Percentiles rank a stretch among this genome's conserved stretches.
phyloP scores from a whole-genome alignment of 2,329 filamentous ascomycete species.

The Pestalotiopsis sp. region DNA sequence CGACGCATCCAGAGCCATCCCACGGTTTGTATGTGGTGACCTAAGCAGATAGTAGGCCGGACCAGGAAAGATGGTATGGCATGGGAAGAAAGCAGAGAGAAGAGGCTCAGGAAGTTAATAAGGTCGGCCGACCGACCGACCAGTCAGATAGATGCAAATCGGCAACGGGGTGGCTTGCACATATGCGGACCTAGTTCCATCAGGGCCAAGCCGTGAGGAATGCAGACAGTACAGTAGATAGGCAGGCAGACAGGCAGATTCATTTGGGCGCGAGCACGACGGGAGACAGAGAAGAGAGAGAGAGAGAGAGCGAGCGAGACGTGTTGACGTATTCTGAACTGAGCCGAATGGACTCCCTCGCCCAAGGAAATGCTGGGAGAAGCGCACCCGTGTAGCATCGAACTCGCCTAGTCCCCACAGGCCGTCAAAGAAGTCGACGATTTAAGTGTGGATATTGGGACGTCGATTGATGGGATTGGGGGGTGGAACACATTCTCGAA shows the following conservation, averaged over 20 bases:
- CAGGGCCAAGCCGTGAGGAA: neutral
- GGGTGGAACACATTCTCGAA: neutral
- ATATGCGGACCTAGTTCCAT: neutral
- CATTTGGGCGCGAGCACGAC: neutral
- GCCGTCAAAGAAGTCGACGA: slow-evolving; percentile 1
- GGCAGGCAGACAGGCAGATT: neutral
- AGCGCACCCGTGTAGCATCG: slow-evolving; percentile 10
- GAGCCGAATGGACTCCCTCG: neutral
- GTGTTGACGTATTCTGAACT: neutral
- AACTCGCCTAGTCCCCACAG: slow-evolving; percentile 6
- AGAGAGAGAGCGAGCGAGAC: neutral
- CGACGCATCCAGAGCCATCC: slow-evolving; percentile 12
- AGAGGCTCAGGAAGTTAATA: slow-evolving; percentile 2
- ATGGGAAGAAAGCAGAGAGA: neutral
- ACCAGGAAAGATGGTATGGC: neutral
- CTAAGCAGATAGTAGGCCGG: neutral
- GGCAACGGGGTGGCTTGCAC: slow-evolving; percentile 7
- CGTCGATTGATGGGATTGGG: slow-evolving; percentile 7
- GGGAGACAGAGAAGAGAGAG: neutral
- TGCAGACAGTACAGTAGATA: neutral
- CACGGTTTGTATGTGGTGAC: neutral
- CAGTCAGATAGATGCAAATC: slow-evolving; percentile 1
- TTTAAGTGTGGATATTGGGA: slow-evolving; percentile 9
- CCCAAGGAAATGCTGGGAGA: slow-evolving; percentile 8
- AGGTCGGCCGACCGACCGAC: slow-evolving; percentile 3